Evolutionary conservation across 148 eudicot genomes (phyloP).

Genomic region (Oxyria digyna): DNA sequence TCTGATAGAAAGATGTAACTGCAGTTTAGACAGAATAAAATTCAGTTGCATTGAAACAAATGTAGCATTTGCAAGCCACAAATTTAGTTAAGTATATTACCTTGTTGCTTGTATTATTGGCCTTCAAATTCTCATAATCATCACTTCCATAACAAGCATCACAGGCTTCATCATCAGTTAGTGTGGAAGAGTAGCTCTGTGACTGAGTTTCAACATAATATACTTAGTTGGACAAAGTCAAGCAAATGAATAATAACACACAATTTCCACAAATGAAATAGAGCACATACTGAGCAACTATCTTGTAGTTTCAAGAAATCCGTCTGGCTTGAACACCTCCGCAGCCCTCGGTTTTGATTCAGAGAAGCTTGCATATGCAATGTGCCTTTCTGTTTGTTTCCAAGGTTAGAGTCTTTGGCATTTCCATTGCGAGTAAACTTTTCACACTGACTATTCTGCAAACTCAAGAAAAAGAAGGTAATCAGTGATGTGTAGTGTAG

Average conservation of each 20-base stretch:
- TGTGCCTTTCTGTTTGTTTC: constrained; percentile 22
- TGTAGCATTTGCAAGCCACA: neutral
- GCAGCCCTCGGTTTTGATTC: constrained; percentile 30
- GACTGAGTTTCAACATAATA: neutral
- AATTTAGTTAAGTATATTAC: constrained; percentile 13
- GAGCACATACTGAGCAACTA: constrained; percentile 64
- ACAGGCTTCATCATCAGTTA: constrained; percentile 78
- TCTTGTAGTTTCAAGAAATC: constrained; percentile 49
- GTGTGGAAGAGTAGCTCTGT: constrained; percentile 75
- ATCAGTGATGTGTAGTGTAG: neutral
- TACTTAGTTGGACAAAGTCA: constrained; percentile 1
- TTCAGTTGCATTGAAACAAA: neutral
- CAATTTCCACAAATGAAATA: neutral
- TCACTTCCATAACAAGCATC: constrained; percentile 34
- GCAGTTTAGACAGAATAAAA: neutral
- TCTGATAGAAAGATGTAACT: no score
- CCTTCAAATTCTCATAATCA: constrained; percentile 40
- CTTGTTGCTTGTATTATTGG: constrained; percentile 49
- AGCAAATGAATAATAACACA: neutral
- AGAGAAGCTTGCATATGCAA: constrained; percentile 27
- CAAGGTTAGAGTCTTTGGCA: constrained; percentile 13
- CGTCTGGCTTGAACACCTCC: constrained; percentile 67
- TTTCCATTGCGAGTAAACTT: constrained; percentile 25
- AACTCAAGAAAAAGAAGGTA: constrained; percentile 10
- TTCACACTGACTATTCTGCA: constrained; percentile 48